A percentile compares a stretch with the other conserved stretches of the same genome.
Evolutionary conservation across 1,139 yeast genomes (phyloP).

Genomic region (Taphrina wiesneri): DNA sequence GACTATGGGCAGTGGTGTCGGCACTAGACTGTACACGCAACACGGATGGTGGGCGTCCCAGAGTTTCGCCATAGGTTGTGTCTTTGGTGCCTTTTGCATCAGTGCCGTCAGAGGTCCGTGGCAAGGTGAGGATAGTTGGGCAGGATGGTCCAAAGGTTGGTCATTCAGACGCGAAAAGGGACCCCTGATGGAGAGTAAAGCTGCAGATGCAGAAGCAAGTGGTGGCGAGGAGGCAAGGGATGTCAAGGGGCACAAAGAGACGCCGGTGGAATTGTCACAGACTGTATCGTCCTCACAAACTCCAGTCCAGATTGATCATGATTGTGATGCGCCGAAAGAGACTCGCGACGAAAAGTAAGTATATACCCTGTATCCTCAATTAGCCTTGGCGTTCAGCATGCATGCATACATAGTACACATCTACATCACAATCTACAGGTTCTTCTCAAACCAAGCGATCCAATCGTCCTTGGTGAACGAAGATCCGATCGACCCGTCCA

Average conservation of each 20-base stretch:
- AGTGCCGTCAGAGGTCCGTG: neutral
- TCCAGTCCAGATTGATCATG: neutral
- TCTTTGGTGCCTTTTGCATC: neutral
- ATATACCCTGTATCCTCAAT: no score
- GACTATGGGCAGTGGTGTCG: conserved; percentile 10
- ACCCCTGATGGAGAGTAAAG: neutral
- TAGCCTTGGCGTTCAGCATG: neutral
- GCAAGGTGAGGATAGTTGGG: conserved; percentile 3
- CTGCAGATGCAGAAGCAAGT: neutral
- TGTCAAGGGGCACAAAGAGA: neutral
- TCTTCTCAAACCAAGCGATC: conserved; percentile 33
- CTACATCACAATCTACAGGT: neutral
- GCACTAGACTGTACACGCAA: conserved; percentile 4
- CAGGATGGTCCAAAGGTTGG: neutral
- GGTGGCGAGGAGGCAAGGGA: neutral
- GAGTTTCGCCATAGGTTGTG: conserved; percentile 2
- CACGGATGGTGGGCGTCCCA: conserved; percentile 12
- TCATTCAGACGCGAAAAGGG: neutral
- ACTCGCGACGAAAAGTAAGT: neutral
- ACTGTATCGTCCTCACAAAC: neutral
- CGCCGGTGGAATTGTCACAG: neutral
- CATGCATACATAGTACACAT: neutral
- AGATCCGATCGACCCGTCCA: conserved; percentile 42
- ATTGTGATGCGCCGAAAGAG: no score
- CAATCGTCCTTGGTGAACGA: conserved; percentile 40